phyloP scores from a whole-genome alignment of 495 filamentous ascomycete genomes.

The Penicillium ucsense region DNA sequence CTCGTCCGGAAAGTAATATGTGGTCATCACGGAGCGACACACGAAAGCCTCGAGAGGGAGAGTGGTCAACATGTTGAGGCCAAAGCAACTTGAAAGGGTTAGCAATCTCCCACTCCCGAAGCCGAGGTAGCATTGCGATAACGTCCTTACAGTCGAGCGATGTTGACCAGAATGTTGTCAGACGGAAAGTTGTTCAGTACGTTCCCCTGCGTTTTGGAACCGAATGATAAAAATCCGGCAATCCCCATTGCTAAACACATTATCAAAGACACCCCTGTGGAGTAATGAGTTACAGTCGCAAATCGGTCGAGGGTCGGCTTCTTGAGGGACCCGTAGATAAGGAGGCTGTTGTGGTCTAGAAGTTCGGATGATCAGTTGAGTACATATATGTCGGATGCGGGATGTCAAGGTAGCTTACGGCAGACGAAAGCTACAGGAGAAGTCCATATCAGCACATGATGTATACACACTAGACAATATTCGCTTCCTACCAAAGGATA shows the following conservation, averaged over 20 bases:
- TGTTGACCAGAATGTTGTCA: conserved; percentile 83
- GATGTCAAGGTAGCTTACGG: conserved; percentile 36
- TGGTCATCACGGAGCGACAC: conserved; percentile 91
- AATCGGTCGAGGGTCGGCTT: conserved; percentile 94
- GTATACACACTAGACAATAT: not conserved
- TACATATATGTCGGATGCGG: too few relatives aligned
- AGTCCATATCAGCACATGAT: conserved; percentile 19
- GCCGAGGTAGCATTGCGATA: not conserved
- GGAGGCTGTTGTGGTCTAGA: conserved; percentile 83
- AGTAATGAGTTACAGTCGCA: conserved; percentile 82
- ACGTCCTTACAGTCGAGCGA: conserved; percentile 64
- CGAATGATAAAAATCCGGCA: conserved; percentile 84
- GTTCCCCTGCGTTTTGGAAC: conserved; percentile 84
- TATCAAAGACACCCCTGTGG: conserved; percentile 75
- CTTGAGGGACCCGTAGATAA: conserved; percentile 93
- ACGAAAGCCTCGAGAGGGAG: conserved; percentile 94
- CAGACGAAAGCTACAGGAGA: conserved; percentile 66
- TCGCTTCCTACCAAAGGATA: conserved; percentile 70
- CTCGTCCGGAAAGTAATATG: conserved; percentile 79
- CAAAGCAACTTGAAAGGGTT: conserved; percentile 55
- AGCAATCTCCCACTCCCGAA: conserved; percentile 4
- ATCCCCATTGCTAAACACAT: conserved; percentile 85
- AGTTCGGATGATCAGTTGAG: conserved; percentile 3
- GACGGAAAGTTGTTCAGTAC: conserved; percentile 95
- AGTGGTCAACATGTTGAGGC: conserved; percentile 96